Evolutionary conservation across 148 eudicot genomes (phyloP).

Genomic region (Rhododendron mucronatum): DNA sequence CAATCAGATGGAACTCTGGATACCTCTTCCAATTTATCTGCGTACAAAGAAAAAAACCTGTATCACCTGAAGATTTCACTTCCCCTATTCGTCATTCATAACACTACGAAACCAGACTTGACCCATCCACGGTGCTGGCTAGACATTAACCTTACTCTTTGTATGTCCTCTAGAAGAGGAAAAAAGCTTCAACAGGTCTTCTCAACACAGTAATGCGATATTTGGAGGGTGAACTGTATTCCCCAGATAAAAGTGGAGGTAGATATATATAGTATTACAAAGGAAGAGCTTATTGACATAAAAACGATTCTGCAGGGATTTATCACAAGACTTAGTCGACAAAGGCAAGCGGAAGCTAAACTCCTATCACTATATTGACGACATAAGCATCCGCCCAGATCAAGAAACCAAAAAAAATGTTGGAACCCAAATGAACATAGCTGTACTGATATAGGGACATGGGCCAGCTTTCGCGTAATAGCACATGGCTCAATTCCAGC

Average conservation of each 20-base stretch:
- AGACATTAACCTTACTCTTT: conserved; percentile 11
- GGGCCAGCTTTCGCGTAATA: too few relatives aligned
- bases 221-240: neutral
- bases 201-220: neutral
- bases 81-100: neutral
- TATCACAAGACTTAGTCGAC: neutral
- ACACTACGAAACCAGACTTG: neutral
- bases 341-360: neutral
- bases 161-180: neutral
- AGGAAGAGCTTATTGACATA: neutral
- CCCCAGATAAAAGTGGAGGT: neutral
- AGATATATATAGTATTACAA: too few relatives aligned
- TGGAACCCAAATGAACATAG: too few relatives aligned
- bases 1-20: conserved; percentile 57
- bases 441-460: too few relatives aligned
- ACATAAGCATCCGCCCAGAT: neutral
- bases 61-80: neutral
- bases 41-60: neutral
- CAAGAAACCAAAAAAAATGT: neutral
- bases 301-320: neutral
- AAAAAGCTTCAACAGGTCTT: neutral
- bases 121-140: neutral
- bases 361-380: neutral
- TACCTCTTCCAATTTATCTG: conserved; percentile 80
- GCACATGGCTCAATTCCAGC: too few relatives aligned